Percentiles rank a stretch among this genome's conserved stretches.
phyloP scores from a whole-genome alignment of 106 monocot species.

The Dactylorhiza incarnata region DNA sequence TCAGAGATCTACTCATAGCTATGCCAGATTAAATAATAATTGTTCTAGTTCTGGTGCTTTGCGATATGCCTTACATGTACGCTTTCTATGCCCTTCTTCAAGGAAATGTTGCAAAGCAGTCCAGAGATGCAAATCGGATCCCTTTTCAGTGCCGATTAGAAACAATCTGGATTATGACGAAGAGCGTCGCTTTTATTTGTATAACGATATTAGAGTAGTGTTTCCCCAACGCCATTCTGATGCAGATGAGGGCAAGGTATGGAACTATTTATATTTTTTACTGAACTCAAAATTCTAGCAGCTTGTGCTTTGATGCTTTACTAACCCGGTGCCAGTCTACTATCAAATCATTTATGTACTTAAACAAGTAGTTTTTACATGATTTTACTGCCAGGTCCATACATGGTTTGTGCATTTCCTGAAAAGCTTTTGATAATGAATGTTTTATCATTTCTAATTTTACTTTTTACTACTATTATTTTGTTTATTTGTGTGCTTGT shows the following conservation, averaged over 20 bases:
- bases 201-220: constrained; percentile 87
- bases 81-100: constrained; percentile 55
- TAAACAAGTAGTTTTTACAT: background rate
- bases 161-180: constrained; percentile 20
- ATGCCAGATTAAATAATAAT: constrained; percentile 41
- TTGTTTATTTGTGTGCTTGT: background rate
- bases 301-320: background rate
- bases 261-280: background rate
- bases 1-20: constrained; percentile 18
- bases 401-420: background rate
- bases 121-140: constrained; percentile 73
- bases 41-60: constrained; percentile 34
- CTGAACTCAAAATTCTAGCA: background rate
- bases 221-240: constrained; percentile 95
- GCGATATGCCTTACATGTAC: constrained; percentile 87
- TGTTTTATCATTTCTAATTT: background rate
- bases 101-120: constrained; percentile 51
- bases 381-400: background rate
- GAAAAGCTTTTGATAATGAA: background rate
- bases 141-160: constrained; percentile 34
- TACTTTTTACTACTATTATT: background rate
- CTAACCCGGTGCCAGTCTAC: background rate
- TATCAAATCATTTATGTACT: background rate
- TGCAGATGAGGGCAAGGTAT: constrained; percentile 96
- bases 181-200: constrained; percentile 79